Evolutionary conservation across 192 early-diverging fungal genomes (phyloP).

Genomic region (Coemansia sp.): DNA sequence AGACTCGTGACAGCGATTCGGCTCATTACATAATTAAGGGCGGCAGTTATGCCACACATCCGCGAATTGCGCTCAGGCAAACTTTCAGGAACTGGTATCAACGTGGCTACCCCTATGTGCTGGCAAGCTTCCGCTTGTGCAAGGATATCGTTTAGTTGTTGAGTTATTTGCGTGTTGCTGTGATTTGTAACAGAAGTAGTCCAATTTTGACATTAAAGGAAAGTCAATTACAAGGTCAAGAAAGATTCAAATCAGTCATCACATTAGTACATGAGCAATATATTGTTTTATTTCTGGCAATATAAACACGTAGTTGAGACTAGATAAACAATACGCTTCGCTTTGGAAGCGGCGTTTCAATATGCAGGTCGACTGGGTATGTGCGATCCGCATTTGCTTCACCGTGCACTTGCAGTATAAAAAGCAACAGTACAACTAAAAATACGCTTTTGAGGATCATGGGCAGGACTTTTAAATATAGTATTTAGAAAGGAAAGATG

Average conservation of each 20-base stretch:
- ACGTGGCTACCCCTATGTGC: conserved; percentile 77
- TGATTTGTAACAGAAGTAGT: no score
- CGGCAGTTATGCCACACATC: conserved; percentile 84
- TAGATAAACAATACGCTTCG: conserved; percentile 16
- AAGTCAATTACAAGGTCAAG: no score
- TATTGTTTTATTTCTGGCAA: background rate
- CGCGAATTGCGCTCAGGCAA: conserved; percentile 62
- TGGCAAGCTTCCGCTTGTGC: conserved; percentile 72
- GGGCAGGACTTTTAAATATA: background rate
- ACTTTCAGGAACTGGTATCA: conserved; percentile 95
- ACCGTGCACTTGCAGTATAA: background rate
- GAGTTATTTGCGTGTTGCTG: no score
- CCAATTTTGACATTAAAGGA: no score
- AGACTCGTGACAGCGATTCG: conserved; percentile 6
- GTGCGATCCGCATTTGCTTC: conserved; percentile 10
- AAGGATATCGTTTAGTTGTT: background rate
- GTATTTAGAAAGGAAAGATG: background rate
- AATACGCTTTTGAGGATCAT: background rate
- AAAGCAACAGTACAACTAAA: background rate
- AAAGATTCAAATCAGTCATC: no score
- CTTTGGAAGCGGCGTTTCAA: conserved; percentile 27
- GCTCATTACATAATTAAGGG: conserved; percentile 84
- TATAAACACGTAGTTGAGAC: background rate
- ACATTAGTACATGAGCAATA: background rate
- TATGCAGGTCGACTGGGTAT: conserved; percentile 29